phyloP scores from a whole-genome alignment of 2,329 filamentous ascomycete species.

The Aulographum hederae region DNA sequence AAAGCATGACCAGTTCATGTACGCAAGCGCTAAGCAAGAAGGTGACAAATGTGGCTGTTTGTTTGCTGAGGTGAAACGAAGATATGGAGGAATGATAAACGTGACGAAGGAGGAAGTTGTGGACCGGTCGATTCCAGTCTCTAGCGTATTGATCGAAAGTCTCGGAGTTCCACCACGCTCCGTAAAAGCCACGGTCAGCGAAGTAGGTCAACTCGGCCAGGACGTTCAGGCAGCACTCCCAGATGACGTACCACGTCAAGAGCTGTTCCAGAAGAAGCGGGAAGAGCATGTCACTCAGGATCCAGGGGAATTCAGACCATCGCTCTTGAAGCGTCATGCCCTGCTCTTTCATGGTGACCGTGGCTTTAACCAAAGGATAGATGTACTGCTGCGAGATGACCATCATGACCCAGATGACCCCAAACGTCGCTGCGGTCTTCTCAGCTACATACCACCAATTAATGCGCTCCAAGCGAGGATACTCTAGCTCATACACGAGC shows the following conservation, averaged over 20 bases:
- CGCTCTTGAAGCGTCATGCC: conserved; percentile 42
- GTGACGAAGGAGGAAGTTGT: conserved; percentile 59
- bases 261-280: conserved; percentile 66
- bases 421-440: conserved; percentile 51
- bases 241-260: conserved; percentile 65
- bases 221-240: conserved; percentile 50
- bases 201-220: conserved; percentile 61
- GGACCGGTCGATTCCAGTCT: conserved; percentile 68
- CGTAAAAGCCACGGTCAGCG: conserved; percentile 53
- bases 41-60: conserved; percentile 56
- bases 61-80: conserved; percentile 49
- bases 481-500: conserved; percentile 62
- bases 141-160: conserved; percentile 60
- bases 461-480: conserved; percentile 50
- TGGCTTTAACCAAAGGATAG: conserved; percentile 54
- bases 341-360: conserved; percentile 47
- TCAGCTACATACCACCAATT: conserved; percentile 61
- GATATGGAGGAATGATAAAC: conserved; percentile 67
- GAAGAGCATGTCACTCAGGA: conserved; percentile 58
- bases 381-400: conserved; percentile 60
- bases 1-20: conserved; percentile 66
- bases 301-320: conserved; percentile 52
- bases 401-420: conserved; percentile 62
- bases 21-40: conserved; percentile 54
- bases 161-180: conserved; percentile 34